Percentiles rank a stretch among this genome's conserved stretches.
Conservation (phyloP, 23 red algal species). For the Gracilaria domingensis region DNA sequence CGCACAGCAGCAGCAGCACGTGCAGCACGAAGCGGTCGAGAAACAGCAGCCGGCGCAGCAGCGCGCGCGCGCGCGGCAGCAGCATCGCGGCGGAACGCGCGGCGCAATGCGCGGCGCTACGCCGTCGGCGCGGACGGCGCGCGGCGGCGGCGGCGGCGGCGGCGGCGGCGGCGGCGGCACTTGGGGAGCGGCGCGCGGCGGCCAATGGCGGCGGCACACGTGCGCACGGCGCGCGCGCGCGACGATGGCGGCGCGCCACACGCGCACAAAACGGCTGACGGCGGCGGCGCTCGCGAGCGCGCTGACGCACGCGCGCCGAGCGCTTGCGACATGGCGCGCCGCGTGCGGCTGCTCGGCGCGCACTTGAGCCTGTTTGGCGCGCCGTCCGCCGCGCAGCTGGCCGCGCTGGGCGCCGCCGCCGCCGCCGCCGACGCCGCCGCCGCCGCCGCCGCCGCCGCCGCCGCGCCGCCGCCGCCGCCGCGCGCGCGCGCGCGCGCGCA, state of each 20-base stretch:
- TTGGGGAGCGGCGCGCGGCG: too few species aligned
- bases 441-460: constrained; percentile 19
- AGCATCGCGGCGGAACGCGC: neutral
- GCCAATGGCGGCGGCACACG: too few species aligned
- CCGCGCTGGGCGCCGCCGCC: neutral
- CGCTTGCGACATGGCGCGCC: neutral
- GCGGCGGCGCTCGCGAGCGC: too few species aligned
- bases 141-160: neutral
- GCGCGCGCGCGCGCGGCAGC: too few species aligned
- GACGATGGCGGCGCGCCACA: neutral
- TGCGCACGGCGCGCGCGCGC: neutral
- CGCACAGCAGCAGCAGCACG: too few species aligned
- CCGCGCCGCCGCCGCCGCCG: constrained; percentile 53
- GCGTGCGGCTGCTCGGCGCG: constrained; percentile 6
- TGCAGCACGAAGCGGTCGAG: too few species aligned
- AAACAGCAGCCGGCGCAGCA: too few species aligned
- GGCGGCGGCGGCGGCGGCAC: neutral
- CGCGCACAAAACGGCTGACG: neutral
- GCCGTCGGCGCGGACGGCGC: neutral
- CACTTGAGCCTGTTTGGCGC: neutral
- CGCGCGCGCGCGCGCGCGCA: neutral
- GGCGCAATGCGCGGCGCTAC: neutral
- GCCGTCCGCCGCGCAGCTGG: neutral
- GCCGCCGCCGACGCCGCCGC: neutral
- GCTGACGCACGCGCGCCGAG: neutral